These are phyloP conservation scores for Colletotrichum filicis DNA, from an alignment of 2,329 filamentous ascomycete species.

Conservation along the genomic window DNA sequence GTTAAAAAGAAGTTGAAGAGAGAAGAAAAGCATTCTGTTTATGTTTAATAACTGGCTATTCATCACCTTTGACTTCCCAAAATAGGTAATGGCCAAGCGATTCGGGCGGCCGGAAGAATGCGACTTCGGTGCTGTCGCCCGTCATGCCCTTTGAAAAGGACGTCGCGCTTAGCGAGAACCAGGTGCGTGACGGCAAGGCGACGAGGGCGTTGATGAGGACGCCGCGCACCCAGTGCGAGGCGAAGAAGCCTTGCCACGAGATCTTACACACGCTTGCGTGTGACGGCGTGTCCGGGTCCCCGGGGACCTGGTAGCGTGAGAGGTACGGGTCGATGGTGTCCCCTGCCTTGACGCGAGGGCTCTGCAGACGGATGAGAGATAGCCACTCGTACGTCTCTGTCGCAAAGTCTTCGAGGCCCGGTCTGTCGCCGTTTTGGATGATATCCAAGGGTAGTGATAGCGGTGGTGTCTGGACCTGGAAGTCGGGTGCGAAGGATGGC, in stretches of 20 bases:
- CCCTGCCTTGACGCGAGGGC: slow-evolving; percentile 66
- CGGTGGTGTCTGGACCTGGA: slow-evolving; percentile 44
- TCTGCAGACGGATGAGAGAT: slow-evolving; percentile 72
- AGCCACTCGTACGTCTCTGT: slow-evolving; percentile 80
- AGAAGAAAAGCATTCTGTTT: neutral
- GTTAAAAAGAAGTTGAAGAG: slow-evolving; percentile 51
- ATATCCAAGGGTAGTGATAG: slow-evolving; percentile 40
- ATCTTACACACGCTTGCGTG: slow-evolving; percentile 58
- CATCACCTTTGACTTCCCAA: slow-evolving; percentile 66
- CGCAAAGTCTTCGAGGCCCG: slow-evolving; percentile 71
- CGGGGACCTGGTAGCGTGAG: slow-evolving; percentile 72
- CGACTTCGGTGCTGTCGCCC: slow-evolving; percentile 60
- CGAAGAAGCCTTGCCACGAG: slow-evolving; percentile 69
- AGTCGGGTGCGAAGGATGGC: slow-evolving; percentile 43
- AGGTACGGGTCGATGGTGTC: slow-evolving; percentile 77
- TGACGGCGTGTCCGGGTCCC: slow-evolving; percentile 39
- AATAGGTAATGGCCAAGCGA: slow-evolving; percentile 65
- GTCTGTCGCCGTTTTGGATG: slow-evolving; percentile 50
- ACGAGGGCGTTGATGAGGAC: slow-evolving; percentile 58
- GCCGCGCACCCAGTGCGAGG: slow-evolving; percentile 62
- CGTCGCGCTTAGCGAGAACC: slow-evolving; percentile 66
- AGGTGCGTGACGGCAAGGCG: slow-evolving; percentile 55
- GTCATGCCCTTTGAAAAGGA: slow-evolving; percentile 59
- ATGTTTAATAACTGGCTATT: slow-evolving; percentile 35
- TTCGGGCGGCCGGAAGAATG: slow-evolving; percentile 62